Evolutionary conservation across 1,284 basidiomycete genomes (phyloP).

Genomic region (Boletus semigastroideus): DNA sequence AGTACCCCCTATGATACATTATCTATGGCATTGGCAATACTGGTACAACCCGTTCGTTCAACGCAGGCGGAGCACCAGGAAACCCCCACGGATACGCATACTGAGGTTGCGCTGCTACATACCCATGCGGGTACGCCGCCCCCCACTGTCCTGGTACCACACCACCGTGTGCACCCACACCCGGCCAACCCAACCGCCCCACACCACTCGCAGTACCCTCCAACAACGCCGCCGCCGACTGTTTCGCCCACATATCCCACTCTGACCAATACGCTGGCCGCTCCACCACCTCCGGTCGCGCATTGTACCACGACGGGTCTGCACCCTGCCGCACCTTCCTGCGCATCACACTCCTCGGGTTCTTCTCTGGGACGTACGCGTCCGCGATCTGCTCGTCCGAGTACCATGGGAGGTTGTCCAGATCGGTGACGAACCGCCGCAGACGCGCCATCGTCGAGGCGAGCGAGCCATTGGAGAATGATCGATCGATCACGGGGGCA

Average conservation of each 20-base stretch:
- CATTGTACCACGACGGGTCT: conserved; percentile 29
- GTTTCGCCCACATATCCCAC: conserved; percentile 31
- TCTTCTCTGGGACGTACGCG: conserved; percentile 23
- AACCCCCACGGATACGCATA: conserved; percentile 17
- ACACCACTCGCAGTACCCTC: neutral
- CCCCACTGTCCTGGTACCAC: conserved; percentile 2
- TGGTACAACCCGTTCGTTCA: neutral
- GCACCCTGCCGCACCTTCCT: conserved; percentile 10
- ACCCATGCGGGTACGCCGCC: conserved; percentile 20
- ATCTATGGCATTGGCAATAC: too few relatives aligned
- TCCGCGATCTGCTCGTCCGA: conserved; percentile 20
- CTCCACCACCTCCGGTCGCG: conserved; percentile 3
- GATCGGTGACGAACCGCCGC: conserved; percentile 14
- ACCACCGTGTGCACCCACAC: neutral
- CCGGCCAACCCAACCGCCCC: neutral
- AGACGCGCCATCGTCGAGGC: conserved; percentile 20
- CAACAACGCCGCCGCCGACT: conserved; percentile 18
- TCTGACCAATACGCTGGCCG: conserved; percentile 13
- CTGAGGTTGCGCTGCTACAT: conserved; percentile 12
- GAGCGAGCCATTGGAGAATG: conserved; percentile 8
- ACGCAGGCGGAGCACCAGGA: conserved; percentile 2
- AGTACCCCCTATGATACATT: neutral
- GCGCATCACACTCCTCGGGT: conserved; percentile 17
- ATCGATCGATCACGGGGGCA: neutral
- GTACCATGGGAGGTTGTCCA: conserved; percentile 27